Base-by-base conservation (phyloP, 2,329 filamentous ascomycete genomes). In the Phyllosticta paracitricarpa region DNA sequence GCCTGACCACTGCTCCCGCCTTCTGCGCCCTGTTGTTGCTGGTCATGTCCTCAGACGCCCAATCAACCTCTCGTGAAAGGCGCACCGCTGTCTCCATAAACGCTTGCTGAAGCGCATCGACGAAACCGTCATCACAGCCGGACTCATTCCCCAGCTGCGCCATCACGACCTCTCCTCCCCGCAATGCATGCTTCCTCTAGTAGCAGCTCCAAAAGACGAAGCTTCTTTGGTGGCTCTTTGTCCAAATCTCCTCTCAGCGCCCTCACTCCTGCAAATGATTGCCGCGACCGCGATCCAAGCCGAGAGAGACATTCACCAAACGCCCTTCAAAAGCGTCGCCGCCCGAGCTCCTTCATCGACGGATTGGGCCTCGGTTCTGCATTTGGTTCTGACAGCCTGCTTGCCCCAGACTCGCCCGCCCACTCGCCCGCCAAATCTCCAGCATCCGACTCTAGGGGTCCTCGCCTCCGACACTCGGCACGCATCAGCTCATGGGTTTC, bases 401-500 rank as follows among this genome's bases (percentile, higher is more conserved):
- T 53, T 8, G 51, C 58, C 53, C 59, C 59, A 8, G 53, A 54
- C n/a, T 58, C 56, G 6, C 56, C 60, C 4, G 30, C 60, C 12
- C 33, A 24, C 51, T 56, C 60, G 30, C 60, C 60, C n/a, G 60
- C 30, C 17, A 56, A 51, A 12, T 61, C 55, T 22, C 56, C 61
- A 25, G 26, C 28, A 54, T 76, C 66, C 63, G 10, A 72, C 56
- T 54, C 56, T 10, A 61, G 26, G 51, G 60, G 51, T 4, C 25
- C 17, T 17, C 55, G 60, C 76, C n/a, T 62, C 68, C 22, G 60
- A 30, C 57, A 61, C 51, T 30, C 54, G 24, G 85, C 83, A 3
- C 76, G 84, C 26, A 84, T 86, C 69, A 82, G 82, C 51, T 85
- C 84, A 1, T 71, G 85, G 57, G 78, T 79, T 63, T 81, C 78